Percentiles rank a stretch among this genome's conserved stretches.
phyloP scores from a whole-genome alignment of 31 red algal species.

The Pterothamnion heteromorphum region DNA sequence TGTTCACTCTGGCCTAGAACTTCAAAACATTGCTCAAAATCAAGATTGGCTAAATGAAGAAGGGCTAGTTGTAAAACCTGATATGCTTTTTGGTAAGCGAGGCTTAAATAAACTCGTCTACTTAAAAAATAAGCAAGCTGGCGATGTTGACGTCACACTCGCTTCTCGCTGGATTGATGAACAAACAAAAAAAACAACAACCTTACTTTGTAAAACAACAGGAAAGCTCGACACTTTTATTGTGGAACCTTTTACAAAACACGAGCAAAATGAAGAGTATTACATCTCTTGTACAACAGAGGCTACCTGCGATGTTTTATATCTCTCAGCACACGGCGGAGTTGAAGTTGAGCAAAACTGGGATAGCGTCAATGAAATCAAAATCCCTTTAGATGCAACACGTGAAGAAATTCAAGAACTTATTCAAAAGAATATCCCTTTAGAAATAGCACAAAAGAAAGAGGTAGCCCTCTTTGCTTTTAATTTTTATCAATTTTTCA shows the following conservation, averaged over 20 bases:
- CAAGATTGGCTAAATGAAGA: slow-evolving; percentile 60
- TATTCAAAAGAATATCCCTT: no score
- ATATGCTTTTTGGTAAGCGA: slow-evolving; percentile 98
- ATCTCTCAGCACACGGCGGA: slow-evolving; percentile 87
- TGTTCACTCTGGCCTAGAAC: slow-evolving; percentile 32
- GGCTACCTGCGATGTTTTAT: slow-evolving; percentile 74
- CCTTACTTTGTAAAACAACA: slow-evolving; percentile 65
- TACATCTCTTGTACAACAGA: slow-evolving; percentile 84
- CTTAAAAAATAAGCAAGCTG: no score
- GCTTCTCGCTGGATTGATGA: slow-evolving; percentile 62
- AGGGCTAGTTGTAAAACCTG: slow-evolving; percentile 95
- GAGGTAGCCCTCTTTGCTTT: no score
- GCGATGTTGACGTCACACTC: slow-evolving; percentile 50
- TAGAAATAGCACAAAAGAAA: no score
- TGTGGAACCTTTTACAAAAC: slow-evolving; percentile 88
- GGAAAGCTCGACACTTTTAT: slow-evolving; percentile 78
- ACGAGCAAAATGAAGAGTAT: no score
- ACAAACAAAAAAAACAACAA: slow-evolving; percentile 56
- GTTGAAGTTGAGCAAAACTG: slow-evolving; percentile 98
- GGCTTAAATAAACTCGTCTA: slow-evolving; percentile 95
- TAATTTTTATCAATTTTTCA: no score
- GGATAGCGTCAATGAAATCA: slow-evolving; percentile 48
- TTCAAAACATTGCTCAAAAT: slow-evolving; percentile 20
- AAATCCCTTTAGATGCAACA: no score
- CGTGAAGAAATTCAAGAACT: no score